Evolutionary conservation across 441 rosid species (phyloP), one percentile per base, ranked within the genome.

Genomic region (Syzygium malaccense): DNA sequence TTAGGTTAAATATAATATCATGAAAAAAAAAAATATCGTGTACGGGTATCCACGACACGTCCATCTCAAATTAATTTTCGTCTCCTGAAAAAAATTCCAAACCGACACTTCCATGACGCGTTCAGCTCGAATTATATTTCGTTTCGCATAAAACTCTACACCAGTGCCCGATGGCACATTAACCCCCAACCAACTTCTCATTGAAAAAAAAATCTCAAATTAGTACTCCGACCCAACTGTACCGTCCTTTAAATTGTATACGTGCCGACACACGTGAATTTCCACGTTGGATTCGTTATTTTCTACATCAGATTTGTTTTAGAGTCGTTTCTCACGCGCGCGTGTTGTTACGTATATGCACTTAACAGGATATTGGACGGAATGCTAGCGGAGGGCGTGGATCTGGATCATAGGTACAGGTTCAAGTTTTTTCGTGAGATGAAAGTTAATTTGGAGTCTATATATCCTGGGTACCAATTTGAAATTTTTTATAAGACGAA

Each of bases 381-480:
- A 26, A 23, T 60, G 30, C 7, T 12, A 28, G 66, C 23, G 8
- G 8, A 37, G 7, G 51, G 15, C 48, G 48, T 12, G 1, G 4
- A 15, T 30, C 30, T 30, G 30, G 12, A 5, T 30, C 17, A 64
- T 19, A 64, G 12, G 10, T 11, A 71, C 8, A 0, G 1, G 1
- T 37, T 20, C 20, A 0, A 14, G 3, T 37, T 20, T 14, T 37
- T 71, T 71, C 14, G 1, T 2, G 4, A 20, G 83, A 23, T 0
- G 1, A 37, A 71, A 6, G 7, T 37, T 71, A 41, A 4, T 7
- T 71, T 37, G 15, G 41, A 12, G 5, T 20, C 20, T 20, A 71
- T 14, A 64, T 15, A 4, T 30, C 3, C 3, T 0, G 0, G 0
- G 0, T 37, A 6, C 3, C 1, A 1, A 30, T 64, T 4, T 7